Base-by-base conservation (phyloP, 1,284 basidiomycete species). In the Rugosomyces carneus region DNA sequence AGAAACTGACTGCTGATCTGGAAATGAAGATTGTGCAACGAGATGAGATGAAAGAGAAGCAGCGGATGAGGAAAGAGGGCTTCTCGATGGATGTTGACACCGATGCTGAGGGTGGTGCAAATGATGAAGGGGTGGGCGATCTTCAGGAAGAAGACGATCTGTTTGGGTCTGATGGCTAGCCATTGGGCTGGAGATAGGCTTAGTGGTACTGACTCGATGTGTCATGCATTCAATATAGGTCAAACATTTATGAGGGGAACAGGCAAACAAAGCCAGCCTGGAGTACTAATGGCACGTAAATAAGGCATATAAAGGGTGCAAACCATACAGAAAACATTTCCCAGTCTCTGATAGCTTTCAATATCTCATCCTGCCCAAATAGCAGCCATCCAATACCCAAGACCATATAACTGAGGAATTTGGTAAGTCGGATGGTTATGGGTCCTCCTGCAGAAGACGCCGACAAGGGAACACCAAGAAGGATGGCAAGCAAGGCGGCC, bases 11-110 rank as follows among this genome's bases (percentile, higher is more conserved):
- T 36, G 80, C 82, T 29, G 93, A 96, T 60, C 69, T 95, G 40
- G 89, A 93, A 53, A 83, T 85, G 71, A 95, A 94, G 62, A 68
- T 81, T n/a, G 76, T 78, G 0, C 89, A 90, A 61, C 73, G 84
- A 41, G 87, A 89, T 52, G 84, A 87, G 55, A 66, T 89, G 61
- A 79, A 78, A 56, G 86, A 89, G 63, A 74, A 80, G 57, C 81
- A 80, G 54, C 72, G 80, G 26, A 65, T 79, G 59, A 72, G 73
- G 60, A 82, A 83, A 53, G 83, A 83, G 57, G 83, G 83, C 7
- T 70, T 76, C 37, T 54, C 61, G 4, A 57, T 68, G 37, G 78
- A 75, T 45, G 72, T 69, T 40, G 69, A 68, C 38, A 72, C 68
- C 3, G 73, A 73, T 52, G 62, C 61, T 5, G 75, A 75, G 40